Evolutionary conservation across 2,329 filamentous ascomycete species (phyloP), one percentile per base, ranked within the genome.

Genomic region (Talaromyces pinophilus): DNA sequence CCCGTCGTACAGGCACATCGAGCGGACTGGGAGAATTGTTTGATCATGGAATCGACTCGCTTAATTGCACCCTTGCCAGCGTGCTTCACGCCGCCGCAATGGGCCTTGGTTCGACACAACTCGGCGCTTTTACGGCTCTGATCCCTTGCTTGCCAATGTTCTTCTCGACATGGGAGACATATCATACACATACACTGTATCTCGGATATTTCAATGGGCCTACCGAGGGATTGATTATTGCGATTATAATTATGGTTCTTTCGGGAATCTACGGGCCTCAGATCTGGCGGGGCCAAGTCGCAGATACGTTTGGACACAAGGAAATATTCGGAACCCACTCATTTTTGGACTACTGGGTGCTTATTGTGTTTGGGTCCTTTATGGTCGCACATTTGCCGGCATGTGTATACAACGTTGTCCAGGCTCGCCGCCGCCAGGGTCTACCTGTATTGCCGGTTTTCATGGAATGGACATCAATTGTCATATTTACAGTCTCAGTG

Each of bases 111-210:
- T 88, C 91, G 3, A 92, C 91, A 19, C 89, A 88, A 69, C 88
- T 92, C 22, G 95, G 95, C 70, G 90, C 95, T 66, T 96, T 97
- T 77, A 98, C 95, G 0, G 93, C 93, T 1, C 83, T 99, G 52
- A 88, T 94, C 68, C 95, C 95, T 1, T 96, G 93, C 72, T 82
- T 99, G 54, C 92, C 95, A 67, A 99, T 99, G 95, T 99, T 97
- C 84, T 97, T 99, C 82, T 97, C 94, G 2, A 99, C 95, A 1
- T 99, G 95, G 95, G 95, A 99, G 81, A 99, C 95, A 0, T 99
- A 97, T 78, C 95, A 99, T 80, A 97, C 95, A 5, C 95, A 99
- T 78, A 98, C 95, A 0, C 83, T 99, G 5, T 99, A 97, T 79
- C 88, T 99, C 13, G 95, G 95, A 64, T 92, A 94, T 77, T 91